Evolutionary conservation across 1,139 yeast genomes (phyloP).

Genomic region (Sugiyamaella castrensis): DNA sequence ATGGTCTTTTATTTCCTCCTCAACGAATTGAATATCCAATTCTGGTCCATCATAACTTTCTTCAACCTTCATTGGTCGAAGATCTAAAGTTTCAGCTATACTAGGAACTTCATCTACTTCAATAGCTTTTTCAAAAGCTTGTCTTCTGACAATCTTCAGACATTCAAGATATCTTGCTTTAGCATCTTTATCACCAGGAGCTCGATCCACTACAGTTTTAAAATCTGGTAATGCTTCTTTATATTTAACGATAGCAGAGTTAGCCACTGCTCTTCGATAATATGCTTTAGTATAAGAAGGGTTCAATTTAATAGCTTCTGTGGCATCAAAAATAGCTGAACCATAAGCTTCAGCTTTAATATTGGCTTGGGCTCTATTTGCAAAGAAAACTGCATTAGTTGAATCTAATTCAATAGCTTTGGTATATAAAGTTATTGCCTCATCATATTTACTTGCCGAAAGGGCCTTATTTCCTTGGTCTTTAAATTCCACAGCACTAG

Average conservation of each 20-base stretch:
- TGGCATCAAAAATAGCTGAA: conserved; percentile 73
- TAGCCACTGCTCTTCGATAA: conserved; percentile 78
- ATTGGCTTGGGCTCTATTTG: conserved; percentile 90
- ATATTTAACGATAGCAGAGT: conserved; percentile 72
- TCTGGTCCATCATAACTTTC: conserved; percentile 64
- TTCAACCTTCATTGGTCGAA: conserved; percentile 47
- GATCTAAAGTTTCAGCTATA: conserved; percentile 46
- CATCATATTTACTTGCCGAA: conserved; percentile 57
- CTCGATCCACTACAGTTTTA: conserved; percentile 55
- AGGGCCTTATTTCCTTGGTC: conserved; percentile 72
- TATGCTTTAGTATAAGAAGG: conserved; percentile 71
- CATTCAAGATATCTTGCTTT: conserved; percentile 62
- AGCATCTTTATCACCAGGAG: conserved; percentile 73
- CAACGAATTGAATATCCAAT: conserved; percentile 45
- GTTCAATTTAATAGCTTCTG: conserved; percentile 65
- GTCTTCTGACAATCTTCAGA: conserved; percentile 61
- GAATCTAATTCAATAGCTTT: conserved; percentile 71
- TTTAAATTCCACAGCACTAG: conserved; percentile 40
- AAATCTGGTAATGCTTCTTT: conserved; percentile 73
- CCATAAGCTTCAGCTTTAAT: conserved; percentile 86
- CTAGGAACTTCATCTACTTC: conserved; percentile 59
- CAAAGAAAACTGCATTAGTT: conserved; percentile 67
- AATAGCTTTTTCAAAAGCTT: conserved; percentile 85
- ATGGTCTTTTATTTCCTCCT: conserved; percentile 23
- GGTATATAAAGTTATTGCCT: conserved; percentile 70